These are phyloP conservation scores for Dothidotthia symphoricarpi DNA, from an alignment of 2,329 filamentous ascomycete genomes.

Conservation along the genomic window DNA sequence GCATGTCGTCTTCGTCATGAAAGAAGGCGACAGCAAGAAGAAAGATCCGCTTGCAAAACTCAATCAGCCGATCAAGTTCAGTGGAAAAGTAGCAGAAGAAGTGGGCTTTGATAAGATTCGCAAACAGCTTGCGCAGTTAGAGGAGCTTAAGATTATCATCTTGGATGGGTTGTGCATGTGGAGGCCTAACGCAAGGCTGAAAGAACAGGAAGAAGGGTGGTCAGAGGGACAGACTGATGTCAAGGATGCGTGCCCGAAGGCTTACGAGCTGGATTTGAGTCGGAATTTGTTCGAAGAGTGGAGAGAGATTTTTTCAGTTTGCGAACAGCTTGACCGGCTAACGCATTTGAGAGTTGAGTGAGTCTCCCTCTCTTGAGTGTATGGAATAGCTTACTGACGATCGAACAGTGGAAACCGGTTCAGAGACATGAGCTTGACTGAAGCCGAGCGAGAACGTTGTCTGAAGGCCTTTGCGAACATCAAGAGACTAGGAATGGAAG, in stretches of 20 bases:
- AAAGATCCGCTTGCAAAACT: constrained; percentile 15
- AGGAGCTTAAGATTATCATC: constrained; percentile 76
- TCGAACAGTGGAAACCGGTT: constrained; percentile 70
- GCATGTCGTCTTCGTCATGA: constrained; percentile 30
- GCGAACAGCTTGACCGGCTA: constrained; percentile 65
- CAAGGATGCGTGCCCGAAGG: constrained; percentile 54
- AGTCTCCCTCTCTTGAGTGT: constrained; percentile 26
- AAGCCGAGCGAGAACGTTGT: constrained; percentile 23
- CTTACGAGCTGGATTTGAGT: constrained; percentile 77
- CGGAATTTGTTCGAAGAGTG: constrained; percentile 75
- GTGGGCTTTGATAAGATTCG: constrained; percentile 94
- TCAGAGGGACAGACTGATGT: constrained; percentile 51
- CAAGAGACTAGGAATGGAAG: constrained; percentile 50
- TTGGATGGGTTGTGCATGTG: constrained; percentile 72
- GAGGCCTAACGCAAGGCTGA: constrained; percentile 29
- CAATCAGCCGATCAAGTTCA: constrained; percentile 63
- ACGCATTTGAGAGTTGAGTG: constrained; percentile 70
- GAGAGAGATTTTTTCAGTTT: constrained; percentile 67
- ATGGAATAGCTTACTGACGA: constrained; percentile 7
- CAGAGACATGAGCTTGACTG: constrained; percentile 32
- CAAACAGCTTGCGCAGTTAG: constrained; percentile 71
- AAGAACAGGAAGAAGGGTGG: constrained; percentile 20
- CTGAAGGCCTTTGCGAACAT: constrained; percentile 38
- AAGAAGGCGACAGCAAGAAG: constrained; percentile 18
- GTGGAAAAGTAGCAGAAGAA: constrained; percentile 84